Conservation (phyloP, 768 basidiomycete species). For the Leucosporidium creatinivorum region DNA sequence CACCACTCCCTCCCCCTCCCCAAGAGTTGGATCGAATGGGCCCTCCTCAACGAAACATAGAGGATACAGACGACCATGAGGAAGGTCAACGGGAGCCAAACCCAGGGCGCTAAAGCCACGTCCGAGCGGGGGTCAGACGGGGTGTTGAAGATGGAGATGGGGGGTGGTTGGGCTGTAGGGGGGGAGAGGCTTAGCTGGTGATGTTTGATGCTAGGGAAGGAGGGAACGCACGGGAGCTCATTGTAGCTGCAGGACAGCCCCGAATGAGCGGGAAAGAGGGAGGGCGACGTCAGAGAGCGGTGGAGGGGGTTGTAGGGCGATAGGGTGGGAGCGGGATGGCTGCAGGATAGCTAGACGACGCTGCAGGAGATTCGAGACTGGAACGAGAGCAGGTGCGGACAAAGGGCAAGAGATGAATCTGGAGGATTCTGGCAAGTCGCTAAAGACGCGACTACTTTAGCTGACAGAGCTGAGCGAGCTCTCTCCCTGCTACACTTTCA, state of each 20-base stretch:
- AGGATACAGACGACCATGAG: conserved; percentile 8
- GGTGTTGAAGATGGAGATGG: conserved; percentile 18
- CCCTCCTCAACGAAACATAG: conserved; percentile 20
- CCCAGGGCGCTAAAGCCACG: no score
- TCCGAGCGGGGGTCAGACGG: conserved; percentile 6
- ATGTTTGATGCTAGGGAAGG: no score
- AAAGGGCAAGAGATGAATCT: no score
- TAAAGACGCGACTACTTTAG: neutral
- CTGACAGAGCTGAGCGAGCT: no score
- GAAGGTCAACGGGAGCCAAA: conserved; percentile 24
- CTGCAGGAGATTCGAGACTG: no score
- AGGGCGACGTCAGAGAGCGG: neutral
- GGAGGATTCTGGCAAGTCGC: neutral
- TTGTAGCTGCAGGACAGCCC: no score
- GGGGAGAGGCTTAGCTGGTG: no score
- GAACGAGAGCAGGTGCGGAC: no score
- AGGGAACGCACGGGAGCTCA: neutral
- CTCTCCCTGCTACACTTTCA: neutral
- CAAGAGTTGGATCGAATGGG: conserved; percentile 5
- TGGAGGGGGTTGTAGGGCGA: no score
- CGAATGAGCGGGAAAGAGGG: neutral
- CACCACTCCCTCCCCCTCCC: neutral
- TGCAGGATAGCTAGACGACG: no score
- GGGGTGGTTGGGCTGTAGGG: neutral
- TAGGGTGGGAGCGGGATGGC: no score